Evolutionary conservation across 345 rosid genomes (phyloP), one percentile per base, ranked within the genome.

Genomic region (Ceriops tagal): DNA sequence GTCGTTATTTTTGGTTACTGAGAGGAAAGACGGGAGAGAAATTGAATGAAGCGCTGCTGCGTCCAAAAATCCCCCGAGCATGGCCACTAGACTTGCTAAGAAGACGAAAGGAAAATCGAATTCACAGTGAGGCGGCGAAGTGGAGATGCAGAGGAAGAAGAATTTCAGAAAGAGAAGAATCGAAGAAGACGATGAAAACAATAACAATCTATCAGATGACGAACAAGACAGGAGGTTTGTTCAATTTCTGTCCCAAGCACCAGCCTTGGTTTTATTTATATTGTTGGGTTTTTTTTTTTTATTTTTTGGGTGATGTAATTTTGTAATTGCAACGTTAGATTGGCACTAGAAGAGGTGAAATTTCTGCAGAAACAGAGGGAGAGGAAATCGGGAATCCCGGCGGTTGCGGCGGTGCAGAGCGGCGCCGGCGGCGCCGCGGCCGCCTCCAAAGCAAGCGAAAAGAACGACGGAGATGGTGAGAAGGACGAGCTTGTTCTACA

Each of bases 401-500:
- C 95, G 49, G 66, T 89, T 32, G 72, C 72, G 0, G 65, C 83
- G 57, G 63, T 76, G 53, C 90, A 83, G 68, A 71, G 65, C 21
- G 85, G 79, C 47, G 66, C 18, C 49, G 49, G 49, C 49, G 49
- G 5, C 49, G 77, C 69, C 8, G 71, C 52, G 31, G 67, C 65
- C 28, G 15, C 70, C 2, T 75, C 67, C 15, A 90, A 86, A 78
- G 30, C 77, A 32, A 73, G 66, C 8, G 97, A 91, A 56, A 88
- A 88, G 78, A 67, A 53, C 47, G 99, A 90, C 24, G 89, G 80
- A 5, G 99, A 90, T 58, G 99, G 93, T 27, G 99, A 95, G 60
- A 93, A 93, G 81, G 99, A 95, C 43, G 99, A 95, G 66, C 86
- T 92, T 68, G 99, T 95, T 58, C 90, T 95, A 57, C 99, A 95